Conservation (phyloP, 2,329 filamentous ascomycete species). For the Escovopsis weberi region DNA sequence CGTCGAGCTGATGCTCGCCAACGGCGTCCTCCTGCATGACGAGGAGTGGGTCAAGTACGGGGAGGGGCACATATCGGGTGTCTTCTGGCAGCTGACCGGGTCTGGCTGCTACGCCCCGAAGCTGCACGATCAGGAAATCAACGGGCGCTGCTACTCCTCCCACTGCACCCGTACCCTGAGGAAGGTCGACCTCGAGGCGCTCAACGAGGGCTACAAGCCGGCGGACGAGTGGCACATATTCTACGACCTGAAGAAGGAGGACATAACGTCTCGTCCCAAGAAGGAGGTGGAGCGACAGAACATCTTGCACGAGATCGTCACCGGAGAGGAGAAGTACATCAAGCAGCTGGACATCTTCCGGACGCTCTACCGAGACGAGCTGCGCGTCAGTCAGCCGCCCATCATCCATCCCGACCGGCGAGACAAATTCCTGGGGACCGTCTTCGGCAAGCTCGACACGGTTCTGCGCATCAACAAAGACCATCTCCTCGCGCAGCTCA, state of each 20-base stretch:
- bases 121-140: slow-evolving; percentile 55
- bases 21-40: slow-evolving; percentile 65
- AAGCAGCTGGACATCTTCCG: slow-evolving; percentile 76
- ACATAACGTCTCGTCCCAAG: slow-evolving; percentile 54
- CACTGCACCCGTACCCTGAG: slow-evolving; percentile 90
- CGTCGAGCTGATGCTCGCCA: slow-evolving; percentile 63
- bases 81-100: slow-evolving; percentile 85
- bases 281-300: slow-evolving; percentile 92
- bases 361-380: slow-evolving; percentile 69
- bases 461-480: slow-evolving; percentile 89
- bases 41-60: slow-evolving; percentile 98
- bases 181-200: slow-evolving; percentile 75
- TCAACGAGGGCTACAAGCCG: slow-evolving; percentile 54
- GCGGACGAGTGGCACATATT: slow-evolving; percentile 76
- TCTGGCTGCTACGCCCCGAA: slow-evolving; percentile 81
- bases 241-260: slow-evolving; percentile 69
- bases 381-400: slow-evolving; percentile 57
- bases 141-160: slow-evolving; percentile 78
- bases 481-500: slow-evolving; percentile 79
- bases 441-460: slow-evolving; percentile 82
- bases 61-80: slow-evolving; percentile 64
- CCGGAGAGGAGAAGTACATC: slow-evolving; percentile 84
- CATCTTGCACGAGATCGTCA: slow-evolving; percentile 87
- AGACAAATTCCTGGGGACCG: slow-evolving; percentile 64
- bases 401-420: slow-evolving; percentile 69